Evolutionary conservation across 306 rosid species (phyloP), one percentile per base, ranked within the genome.

Genomic region (Sechiopsis laciniata): DNA sequence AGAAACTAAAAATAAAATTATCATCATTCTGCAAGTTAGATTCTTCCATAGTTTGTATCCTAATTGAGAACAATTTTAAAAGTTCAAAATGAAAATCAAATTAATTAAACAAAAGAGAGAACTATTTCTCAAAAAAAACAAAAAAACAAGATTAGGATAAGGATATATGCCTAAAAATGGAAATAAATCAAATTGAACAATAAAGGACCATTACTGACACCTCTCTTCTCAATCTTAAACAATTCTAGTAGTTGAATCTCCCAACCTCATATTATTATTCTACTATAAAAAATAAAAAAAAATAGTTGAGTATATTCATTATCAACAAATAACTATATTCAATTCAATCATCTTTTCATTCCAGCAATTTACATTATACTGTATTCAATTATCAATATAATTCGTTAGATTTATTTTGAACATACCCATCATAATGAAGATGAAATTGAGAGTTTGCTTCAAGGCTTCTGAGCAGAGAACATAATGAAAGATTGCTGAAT

Each of bases 391-490:
- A 17, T 17, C 45, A 37, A 37, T 37, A 37, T 37, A 37, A 37
- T 37, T 37, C 8, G 0, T 10, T 69, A 22, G 7, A 9, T 20
- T 37, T 2, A 6, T 37, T 37, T 37, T 37, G 45, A 37, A 37
- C 45, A 37, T 67, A 20, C 12, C 54, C 56, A 50, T 12, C 42
- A 69, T 6, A 50, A 14, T 48, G 55, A 7, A 50, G 64, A 75
- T 77, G 75, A 76, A 62, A 80, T 84, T 50, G 40, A 22, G 54
- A 50, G 3, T 57, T 58, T 55, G 35, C 68, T 71, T 86, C 57
- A 83, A 40, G 95, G 89, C 71, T 88, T 90, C 77, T 87, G 95
- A 71, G 95, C 88, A 16, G 91, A 81, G 75, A 92, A 90, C 95
- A 88, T 92, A 62, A 88, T 88, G 85, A 88, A 87, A 78, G 85